These are phyloP conservation scores for Kalmanozyma brasiliensis DNA, from an alignment of 1,284 basidiomycete species.

Conservation along the genomic window DNA sequence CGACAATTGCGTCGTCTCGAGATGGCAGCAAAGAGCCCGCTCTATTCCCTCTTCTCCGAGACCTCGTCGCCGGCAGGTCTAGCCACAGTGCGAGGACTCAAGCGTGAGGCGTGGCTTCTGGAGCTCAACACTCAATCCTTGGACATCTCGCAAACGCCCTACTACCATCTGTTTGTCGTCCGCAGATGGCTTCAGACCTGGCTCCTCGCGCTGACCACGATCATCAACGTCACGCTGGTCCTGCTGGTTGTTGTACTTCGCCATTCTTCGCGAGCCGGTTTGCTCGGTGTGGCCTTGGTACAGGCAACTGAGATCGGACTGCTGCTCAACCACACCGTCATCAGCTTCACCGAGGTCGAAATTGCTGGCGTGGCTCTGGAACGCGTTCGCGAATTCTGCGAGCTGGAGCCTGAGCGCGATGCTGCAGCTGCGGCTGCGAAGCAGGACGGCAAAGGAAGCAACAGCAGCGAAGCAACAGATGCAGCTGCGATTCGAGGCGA, in stretches of 20 bases:
- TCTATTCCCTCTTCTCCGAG: slow-evolving; percentile 52
- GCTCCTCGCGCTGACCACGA: slow-evolving; percentile 34
- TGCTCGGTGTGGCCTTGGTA: slow-evolving; percentile 66
- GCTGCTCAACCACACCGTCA: slow-evolving; percentile 41
- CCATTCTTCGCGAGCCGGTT: slow-evolving; percentile 42
- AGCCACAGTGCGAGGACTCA: slow-evolving; percentile 51
- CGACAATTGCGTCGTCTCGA: slow-evolving; percentile 54
- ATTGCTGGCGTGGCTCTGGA: slow-evolving; percentile 67
- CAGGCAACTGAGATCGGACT: slow-evolving; percentile 52
- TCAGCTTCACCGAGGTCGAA: slow-evolving; percentile 66
- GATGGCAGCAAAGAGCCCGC: slow-evolving; percentile 49
- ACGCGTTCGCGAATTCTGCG: slow-evolving; percentile 63
- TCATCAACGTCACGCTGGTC: slow-evolving; percentile 49
- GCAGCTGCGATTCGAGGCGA: slow-evolving; percentile 20
- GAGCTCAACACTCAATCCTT: slow-evolving; percentile 41
- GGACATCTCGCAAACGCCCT: slow-evolving; percentile 46
- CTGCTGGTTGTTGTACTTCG: slow-evolving; percentile 49
- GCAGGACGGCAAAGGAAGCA: slow-evolving; percentile 9
- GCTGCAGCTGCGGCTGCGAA: neutral
- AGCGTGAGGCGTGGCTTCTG: slow-evolving; percentile 29
- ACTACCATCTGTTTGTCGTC: slow-evolving; percentile 49
- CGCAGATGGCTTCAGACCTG: slow-evolving; percentile 59
- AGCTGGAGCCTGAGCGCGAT: slow-evolving; percentile 49
- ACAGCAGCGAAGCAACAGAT: neutral
- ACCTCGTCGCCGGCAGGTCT: slow-evolving; percentile 46